phyloP scores from a whole-genome alignment of 331 rosid species.

The Pyracantha coccinea region DNA sequence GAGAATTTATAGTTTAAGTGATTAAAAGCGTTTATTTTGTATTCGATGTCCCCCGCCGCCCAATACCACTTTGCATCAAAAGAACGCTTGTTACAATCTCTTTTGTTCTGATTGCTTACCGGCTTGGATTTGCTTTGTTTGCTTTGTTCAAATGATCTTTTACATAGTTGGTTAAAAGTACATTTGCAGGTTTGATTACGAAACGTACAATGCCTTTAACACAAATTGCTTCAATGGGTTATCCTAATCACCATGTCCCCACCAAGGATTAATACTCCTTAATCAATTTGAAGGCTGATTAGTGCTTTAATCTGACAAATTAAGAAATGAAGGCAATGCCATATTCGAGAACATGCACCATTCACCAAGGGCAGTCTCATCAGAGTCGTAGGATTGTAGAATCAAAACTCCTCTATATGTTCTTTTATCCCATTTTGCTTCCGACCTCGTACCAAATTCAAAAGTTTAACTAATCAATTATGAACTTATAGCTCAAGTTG shows the following conservation, averaged over 20 bases:
- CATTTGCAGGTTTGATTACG: not conserved
- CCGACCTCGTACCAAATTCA: too few species aligned
- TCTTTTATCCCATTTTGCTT: too few species aligned
- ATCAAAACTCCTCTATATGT: too few species aligned
- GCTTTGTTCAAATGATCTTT: not conserved
- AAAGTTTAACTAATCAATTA: too few species aligned
- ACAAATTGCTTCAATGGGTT: not conserved
- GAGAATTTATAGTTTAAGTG: too few species aligned
- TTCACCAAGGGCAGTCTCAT: too few species aligned
- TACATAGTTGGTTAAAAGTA: conserved; percentile 6
- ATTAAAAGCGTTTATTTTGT: not conserved
- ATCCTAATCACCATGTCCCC: not conserved
- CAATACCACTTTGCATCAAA: not conserved
- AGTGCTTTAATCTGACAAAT: not conserved
- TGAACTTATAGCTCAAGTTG: not conserved
- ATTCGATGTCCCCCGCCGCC: not conserved
- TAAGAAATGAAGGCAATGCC: too few species aligned
- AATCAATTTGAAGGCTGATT: not conserved
- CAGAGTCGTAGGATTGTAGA: too few species aligned
- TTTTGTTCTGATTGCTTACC: not conserved
- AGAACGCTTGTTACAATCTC: not conserved
- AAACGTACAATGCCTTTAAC: not conserved
- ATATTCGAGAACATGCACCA: not conserved
- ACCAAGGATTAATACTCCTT: not conserved
- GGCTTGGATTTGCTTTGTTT: not conserved